These are phyloP conservation scores for Alternaria viburni DNA, from an alignment of 2,329 filamentous ascomycete species.

Conservation along the genomic window DNA sequence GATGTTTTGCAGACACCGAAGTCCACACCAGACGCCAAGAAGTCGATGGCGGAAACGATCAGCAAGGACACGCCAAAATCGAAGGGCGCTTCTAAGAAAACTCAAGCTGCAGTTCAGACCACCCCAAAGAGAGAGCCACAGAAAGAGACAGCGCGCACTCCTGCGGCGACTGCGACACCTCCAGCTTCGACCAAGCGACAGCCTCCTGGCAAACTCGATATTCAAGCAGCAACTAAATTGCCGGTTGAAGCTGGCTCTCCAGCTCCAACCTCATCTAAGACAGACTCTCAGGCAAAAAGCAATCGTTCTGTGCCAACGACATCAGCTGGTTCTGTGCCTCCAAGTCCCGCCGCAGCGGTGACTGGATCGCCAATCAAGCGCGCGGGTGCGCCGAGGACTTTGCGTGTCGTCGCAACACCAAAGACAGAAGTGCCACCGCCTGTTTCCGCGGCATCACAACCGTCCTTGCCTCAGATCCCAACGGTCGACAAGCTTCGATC, in stretches of 20 bases:
- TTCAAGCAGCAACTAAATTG: constrained; percentile 47
- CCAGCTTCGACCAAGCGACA: constrained; percentile 42
- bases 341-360: constrained; percentile 61
- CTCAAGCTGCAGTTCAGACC: constrained; percentile 11
- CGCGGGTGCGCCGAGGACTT: constrained; percentile 62
- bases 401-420: constrained; percentile 72
- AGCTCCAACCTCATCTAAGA: constrained; percentile 22
- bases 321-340: constrained; percentile 56
- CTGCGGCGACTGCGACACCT: constrained; percentile 14
- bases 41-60: constrained; percentile 13
- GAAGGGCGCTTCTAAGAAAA: constrained; percentile 29
- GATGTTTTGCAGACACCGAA: constrained; percentile 6
- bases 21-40: constrained; percentile 26
- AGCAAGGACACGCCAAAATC: constrained; percentile 27
- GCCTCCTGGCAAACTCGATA: constrained; percentile 57
- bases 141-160: constrained; percentile 8
- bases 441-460: constrained; percentile 41
- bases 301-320: constrained; percentile 42
- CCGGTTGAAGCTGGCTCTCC: constrained; percentile 26
- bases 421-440: constrained; percentile 64
- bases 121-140: constrained; percentile 16
- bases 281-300: constrained; percentile 33
- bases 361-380: constrained; percentile 53
- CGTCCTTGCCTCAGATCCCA: constrained; percentile 41
- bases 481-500: constrained; percentile 53